Evolutionary conservation across 805 yeast genomes (phyloP).

Genomic region (Hermanozyma aechmeae): DNA sequence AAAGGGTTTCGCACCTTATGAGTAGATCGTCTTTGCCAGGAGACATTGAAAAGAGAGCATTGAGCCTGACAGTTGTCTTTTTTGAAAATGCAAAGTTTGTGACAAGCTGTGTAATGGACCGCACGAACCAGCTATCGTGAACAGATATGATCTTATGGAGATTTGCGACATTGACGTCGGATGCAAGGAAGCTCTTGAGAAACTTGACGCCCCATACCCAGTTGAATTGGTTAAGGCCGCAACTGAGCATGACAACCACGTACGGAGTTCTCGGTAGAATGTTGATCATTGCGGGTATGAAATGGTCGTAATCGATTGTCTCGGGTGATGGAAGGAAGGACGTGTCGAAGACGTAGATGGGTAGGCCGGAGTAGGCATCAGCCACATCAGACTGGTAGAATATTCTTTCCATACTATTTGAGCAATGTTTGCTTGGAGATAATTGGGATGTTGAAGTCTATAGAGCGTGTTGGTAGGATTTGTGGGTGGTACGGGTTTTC

Average conservation of each 20-base stretch:
- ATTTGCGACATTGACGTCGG: slow-evolving; percentile 34
- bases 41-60: slow-evolving; percentile 14
- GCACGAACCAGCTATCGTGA: slow-evolving; percentile 85
- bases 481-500: neutral
- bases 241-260: slow-evolving; percentile 66
- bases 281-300: slow-evolving; percentile 47
- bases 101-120: slow-evolving; percentile 65
- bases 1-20: slow-evolving; percentile 7
- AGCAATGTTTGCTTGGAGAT: neutral
- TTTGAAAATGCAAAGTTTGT: slow-evolving; percentile 43
- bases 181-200: slow-evolving; percentile 45
- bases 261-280: slow-evolving; percentile 55
- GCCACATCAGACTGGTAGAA: slow-evolving; percentile 51
- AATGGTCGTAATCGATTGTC: slow-evolving; percentile 32
- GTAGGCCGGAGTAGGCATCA: slow-evolving; percentile 58
- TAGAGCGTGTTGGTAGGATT: neutral
- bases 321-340: slow-evolving; percentile 64
- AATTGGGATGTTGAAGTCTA: neutral
- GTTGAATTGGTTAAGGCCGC: slow-evolving; percentile 60
- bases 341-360: slow-evolving; percentile 77
- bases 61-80: slow-evolving; percentile 18
- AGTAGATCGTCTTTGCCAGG: slow-evolving; percentile 9
- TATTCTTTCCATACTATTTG: slow-evolving; percentile 28
- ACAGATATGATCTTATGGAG: slow-evolving; percentile 64
- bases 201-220: slow-evolving; percentile 66